phyloP scores from a whole-genome alignment of 1,284 basidiomycete genomes.

The Leccinum cinnamomeum region DNA sequence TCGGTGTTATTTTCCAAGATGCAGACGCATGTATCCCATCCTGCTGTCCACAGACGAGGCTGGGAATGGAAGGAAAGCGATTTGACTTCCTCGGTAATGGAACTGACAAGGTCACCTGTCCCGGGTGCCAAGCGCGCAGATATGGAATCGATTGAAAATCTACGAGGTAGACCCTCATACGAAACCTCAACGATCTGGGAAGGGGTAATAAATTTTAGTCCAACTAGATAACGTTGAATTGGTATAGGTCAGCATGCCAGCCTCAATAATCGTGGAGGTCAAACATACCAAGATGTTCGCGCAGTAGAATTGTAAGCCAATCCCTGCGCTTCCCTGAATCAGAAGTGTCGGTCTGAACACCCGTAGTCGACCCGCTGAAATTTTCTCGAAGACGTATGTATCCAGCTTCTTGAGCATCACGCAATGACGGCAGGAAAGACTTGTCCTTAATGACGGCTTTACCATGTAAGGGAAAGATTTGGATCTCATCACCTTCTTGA shows the following conservation, averaged over 20 bases:
- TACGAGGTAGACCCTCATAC: slow-evolving; percentile 60
- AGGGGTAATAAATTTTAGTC: slow-evolving; percentile 68
- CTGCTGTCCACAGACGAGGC: slow-evolving; percentile 52
- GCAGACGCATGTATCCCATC: slow-evolving; percentile 61
- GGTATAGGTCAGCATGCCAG: slow-evolving; percentile 13
- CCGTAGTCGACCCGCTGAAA: slow-evolving; percentile 15
- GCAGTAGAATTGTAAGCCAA: slow-evolving; percentile 65
- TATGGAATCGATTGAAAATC: slow-evolving; percentile 54
- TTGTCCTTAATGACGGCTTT: slow-evolving; percentile 38
- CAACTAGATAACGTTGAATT: slow-evolving; percentile 48
- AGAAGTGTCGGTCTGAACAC: slow-evolving; percentile 5
- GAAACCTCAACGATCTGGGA: slow-evolving; percentile 61
- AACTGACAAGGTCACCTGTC: slow-evolving; percentile 27
- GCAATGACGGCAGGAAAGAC: slow-evolving; percentile 49
- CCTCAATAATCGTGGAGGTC: slow-evolving; percentile 1
- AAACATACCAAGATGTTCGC: slow-evolving; percentile 59
- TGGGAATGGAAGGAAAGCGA: slow-evolving; percentile 42
- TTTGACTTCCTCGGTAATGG: slow-evolving; percentile 43
- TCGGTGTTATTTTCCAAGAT: slow-evolving; percentile 41
- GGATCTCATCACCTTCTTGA: slow-evolving; percentile 44
- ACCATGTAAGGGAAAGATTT: slow-evolving; percentile 49
- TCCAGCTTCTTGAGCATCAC: slow-evolving; percentile 48
- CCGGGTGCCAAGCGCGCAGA: slow-evolving; percentile 36
- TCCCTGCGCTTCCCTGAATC: slow-evolving; percentile 48
- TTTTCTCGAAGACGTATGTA: slow-evolving; percentile 54